Evolutionary conservation across 768 basidiomycete genomes (phyloP).

Genomic region (Sporobolomyces phaffii): DNA sequence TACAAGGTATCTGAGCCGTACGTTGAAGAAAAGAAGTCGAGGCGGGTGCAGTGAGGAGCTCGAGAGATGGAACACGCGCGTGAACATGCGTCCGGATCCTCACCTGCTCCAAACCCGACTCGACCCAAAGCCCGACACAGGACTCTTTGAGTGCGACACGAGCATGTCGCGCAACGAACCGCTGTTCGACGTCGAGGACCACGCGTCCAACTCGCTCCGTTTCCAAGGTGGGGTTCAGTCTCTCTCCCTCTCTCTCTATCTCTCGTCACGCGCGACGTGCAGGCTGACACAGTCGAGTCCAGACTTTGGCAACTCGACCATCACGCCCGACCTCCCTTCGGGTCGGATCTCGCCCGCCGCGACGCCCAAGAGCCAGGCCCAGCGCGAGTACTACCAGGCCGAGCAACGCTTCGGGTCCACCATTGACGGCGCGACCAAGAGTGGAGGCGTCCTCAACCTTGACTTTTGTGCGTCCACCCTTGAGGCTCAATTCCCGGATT

Average conservation of each 20-base stretch:
- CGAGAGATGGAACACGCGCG: not conserved
- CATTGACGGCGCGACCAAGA: slow-evolving; percentile 32
- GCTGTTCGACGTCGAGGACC: slow-evolving; percentile 22
- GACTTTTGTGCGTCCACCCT: slow-evolving; percentile 26
- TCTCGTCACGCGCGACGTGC: no score
- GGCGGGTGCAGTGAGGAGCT: no score
- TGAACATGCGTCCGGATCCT: not conserved
- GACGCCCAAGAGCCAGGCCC: slow-evolving; percentile 11
- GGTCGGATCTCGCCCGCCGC: slow-evolving; percentile 35
- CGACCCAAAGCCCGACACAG: no score
- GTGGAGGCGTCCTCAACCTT: slow-evolving; percentile 32
- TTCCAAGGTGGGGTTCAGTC: slow-evolving; percentile 16
- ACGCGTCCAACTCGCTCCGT: not conserved
- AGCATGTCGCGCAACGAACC: slow-evolving; percentile 17
- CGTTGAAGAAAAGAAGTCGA: no score
- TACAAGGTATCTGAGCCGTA: no score
- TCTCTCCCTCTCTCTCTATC: not conserved
- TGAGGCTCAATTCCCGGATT: no score
- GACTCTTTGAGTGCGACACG: no score
- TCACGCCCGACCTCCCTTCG: slow-evolving; percentile 22
- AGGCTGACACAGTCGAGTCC: no score
- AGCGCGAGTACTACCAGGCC: slow-evolving; percentile 8
- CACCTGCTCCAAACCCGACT: no score
- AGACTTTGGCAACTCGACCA: slow-evolving; percentile 25
- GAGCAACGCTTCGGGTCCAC: slow-evolving; percentile 14